Percentiles rank a stretch among this genome's conserved stretches.
Evolutionary conservation across 2,329 filamentous ascomycete genomes (phyloP).

Genomic region (Talaromyces sp.): DNA sequence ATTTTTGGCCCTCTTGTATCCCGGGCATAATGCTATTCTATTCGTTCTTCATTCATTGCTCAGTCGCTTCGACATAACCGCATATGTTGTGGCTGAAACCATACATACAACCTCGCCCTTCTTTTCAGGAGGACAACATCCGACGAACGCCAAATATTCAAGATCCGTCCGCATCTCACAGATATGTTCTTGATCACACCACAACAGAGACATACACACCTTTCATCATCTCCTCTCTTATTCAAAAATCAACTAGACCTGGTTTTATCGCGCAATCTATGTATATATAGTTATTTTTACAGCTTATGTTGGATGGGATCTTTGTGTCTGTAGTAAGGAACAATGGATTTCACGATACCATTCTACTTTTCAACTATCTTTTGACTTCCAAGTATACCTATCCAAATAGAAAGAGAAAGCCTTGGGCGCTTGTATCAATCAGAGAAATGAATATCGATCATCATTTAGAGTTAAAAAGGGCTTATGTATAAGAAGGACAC

Average conservation of each 20-base stretch:
- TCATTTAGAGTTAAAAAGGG: not conserved
- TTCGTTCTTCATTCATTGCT: not conserved
- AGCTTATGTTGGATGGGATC: not conserved
- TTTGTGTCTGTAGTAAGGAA: not conserved
- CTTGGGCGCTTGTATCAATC: not conserved
- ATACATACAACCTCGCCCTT: not conserved
- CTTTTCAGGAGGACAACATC: not conserved
- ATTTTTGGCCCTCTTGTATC: not conserved
- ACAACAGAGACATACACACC: not conserved
- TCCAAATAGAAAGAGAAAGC: not conserved
- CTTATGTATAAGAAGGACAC: not conserved
- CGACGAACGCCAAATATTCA: not conserved
- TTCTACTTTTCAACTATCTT: not conserved
- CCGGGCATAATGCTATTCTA: not conserved
- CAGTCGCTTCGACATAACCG: not conserved
- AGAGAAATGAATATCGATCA: not conserved
- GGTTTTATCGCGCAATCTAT: not conserved
- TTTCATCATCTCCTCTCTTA: slow-evolving; percentile 5
- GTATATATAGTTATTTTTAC: not conserved
- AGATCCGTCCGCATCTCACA: too few species aligned
- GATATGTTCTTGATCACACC: too few species aligned
- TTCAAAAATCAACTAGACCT: not conserved
- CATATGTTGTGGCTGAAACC: not conserved
- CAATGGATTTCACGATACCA: not conserved
- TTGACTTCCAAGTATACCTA: too few species aligned